Evolutionary conservation across 2,329 filamentous ascomycete genomes (phyloP).

Genomic region (Aureobasidium lini): DNA sequence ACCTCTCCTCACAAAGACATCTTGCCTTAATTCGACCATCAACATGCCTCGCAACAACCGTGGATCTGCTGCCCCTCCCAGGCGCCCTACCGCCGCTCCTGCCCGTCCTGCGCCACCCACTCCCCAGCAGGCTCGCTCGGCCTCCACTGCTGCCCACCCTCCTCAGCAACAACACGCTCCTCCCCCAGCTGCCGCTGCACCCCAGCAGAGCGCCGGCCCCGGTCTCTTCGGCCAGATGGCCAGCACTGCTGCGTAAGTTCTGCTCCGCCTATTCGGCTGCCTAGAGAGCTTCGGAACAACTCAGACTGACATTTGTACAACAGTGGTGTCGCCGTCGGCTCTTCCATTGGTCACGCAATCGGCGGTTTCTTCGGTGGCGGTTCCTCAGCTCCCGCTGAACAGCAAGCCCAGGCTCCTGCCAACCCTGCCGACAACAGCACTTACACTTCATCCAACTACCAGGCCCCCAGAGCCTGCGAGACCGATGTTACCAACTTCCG

Average conservation of each 20-base stretch:
- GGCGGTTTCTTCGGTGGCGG: constrained; percentile 76
- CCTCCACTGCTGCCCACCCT: constrained; percentile 43
- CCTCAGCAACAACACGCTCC: constrained; percentile 45
- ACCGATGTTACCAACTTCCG: constrained; percentile 79
- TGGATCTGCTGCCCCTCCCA: constrained; percentile 37
- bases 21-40: constrained; percentile 10
- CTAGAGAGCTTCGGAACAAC: neutral
- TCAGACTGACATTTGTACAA: constrained; percentile 21
- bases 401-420: constrained; percentile 36
- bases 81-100: constrained; percentile 37
- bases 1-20: neutral
- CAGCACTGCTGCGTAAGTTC: constrained; percentile 86
- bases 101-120: constrained; percentile 53
- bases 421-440: constrained; percentile 31
- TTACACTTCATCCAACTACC: constrained; percentile 28
- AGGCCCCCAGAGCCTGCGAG: constrained; percentile 53
- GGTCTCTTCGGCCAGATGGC: constrained; percentile 97
- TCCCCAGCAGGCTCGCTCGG: constrained; percentile 51
- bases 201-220: constrained; percentile 53
- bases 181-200: constrained; percentile 31
- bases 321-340: constrained; percentile 94
- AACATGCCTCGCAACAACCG: constrained; percentile 44
- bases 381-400: constrained; percentile 46
- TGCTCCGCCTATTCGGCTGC: constrained; percentile 10
- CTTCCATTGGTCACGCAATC: constrained; percentile 89